These are phyloP conservation scores for Hymenochaete sp. DNA, from an alignment of 1,284 basidiomycete genomes.

Conservation along the genomic window DNA sequence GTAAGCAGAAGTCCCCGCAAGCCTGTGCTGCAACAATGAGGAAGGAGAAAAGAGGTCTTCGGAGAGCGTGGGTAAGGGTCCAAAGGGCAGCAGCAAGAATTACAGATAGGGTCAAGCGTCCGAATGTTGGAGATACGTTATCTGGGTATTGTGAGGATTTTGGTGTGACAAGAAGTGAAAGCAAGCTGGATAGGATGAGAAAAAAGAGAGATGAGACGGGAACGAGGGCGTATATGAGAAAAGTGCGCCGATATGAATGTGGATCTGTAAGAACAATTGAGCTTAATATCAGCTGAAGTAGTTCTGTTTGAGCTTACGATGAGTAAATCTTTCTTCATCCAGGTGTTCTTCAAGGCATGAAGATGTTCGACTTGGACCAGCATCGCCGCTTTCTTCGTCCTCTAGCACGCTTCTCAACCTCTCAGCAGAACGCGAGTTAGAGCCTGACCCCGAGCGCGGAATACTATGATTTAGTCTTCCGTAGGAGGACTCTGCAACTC, in stretches of 20 bases:
- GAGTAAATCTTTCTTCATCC: neutral
- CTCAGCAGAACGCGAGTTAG: constrained; percentile 8
- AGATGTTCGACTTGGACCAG: neutral
- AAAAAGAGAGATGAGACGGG: constrained; percentile 15
- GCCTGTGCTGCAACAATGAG: constrained; percentile 20
- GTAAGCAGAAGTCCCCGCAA: constrained; percentile 13
- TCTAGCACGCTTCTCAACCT: constrained; percentile 8
- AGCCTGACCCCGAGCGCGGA: no score
- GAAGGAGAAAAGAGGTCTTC: constrained; percentile 39
- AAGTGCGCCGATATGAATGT: constrained; percentile 13
- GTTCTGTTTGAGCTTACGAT: neutral
- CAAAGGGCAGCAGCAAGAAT: constrained; percentile 51
- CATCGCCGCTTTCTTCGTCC: neutral
- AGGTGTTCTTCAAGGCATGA: constrained; percentile 2
- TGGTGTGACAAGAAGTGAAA: constrained; percentile 14
- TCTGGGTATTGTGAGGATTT: constrained; percentile 18
- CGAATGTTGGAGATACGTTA: constrained; percentile 43
- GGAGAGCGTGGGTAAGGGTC: constrained; percentile 48
- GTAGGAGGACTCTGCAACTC: no score
- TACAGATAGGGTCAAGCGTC: constrained; percentile 47
- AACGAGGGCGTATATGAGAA: constrained; percentile 16
- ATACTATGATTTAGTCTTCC: no score
- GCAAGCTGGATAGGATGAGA: constrained; percentile 9
- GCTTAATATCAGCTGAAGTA: neutral
- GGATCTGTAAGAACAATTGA: neutral